Base-by-base conservation (phyloP, 208 protist species). In the Blastocrithidia nonstop region DNA sequence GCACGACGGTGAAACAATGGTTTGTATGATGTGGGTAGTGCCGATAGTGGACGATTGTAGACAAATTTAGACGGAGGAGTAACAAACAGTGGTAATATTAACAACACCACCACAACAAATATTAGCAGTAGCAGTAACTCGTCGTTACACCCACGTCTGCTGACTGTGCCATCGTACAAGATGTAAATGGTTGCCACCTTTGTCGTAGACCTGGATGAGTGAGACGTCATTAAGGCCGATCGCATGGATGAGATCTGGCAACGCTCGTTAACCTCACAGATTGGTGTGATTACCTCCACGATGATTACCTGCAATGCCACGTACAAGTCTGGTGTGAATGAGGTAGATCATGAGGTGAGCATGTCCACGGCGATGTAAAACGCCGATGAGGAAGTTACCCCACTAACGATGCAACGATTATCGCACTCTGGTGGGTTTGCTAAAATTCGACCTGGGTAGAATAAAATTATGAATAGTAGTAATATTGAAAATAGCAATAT, bases 231-330 rank as follows among this genome's bases (percentile, higher is more conserved):
- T 8, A 59, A 80, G 29, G 50, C 60, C 20, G 54, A 78, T 13
- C 61, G 66, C 40, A 66, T 73, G 57, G 73, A 88, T 43, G 61
- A 79, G 19, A 26, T 93, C 6, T 56, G 69, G 40, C 66, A 85
- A 56, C 69, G 67, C 33, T 93, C 83, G 3, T 54, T 66, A 13
- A 66, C 79, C 15, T 87, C 76, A 5, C 57, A 62, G n/a, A 44
- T 71, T 6, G 33, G 64, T n/a, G 68, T 88, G 27, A 71, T 49
- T 45, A 85, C 66, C 36, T 50, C 67, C 16, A 79, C 78, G 15
- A 55, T 73, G 36, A 56, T 75, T 11, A 47, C 54, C 8, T 93
- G 83, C 52, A 42, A 65, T 17, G 65, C 84, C 15, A 50, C 77
- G 15, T 71, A 73, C 50, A 45, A 44, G 27, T 49, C 59, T 44